Base-by-base conservation (phyloP, 805 yeast genomes). In the Starmerella lactis-condensi region DNA sequence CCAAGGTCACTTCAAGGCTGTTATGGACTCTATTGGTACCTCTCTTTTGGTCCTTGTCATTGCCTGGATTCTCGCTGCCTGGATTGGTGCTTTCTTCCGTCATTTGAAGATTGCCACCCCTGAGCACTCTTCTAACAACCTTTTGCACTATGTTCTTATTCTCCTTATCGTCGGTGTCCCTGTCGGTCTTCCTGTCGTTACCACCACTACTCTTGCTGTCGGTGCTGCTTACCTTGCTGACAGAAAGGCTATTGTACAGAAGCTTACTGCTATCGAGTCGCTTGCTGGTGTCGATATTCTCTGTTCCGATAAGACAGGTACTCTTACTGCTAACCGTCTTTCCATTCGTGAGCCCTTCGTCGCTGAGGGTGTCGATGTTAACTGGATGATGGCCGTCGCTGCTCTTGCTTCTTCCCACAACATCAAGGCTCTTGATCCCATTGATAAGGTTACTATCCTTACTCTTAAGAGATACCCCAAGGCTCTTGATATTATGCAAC, bases 171-270 rank as follows among this genome's bases (percentile, higher is more conserved):
- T 82, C 52, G 94, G 94, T 79, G 93, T 82, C 52, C 94, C 94
- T 60, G 93, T 82, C 53, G 93, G 93, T 79, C 70, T 81, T 61
- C 93, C 93, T 59, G 93, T 92, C 60, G 94, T 81, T 56, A 92
- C 83, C 52, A 81, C 94, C 68, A 81, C 93, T 54, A 81, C 94
- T 58, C 76, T 81, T 81, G 94, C 94, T 61, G 94, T 82, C 61
- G 94, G 94, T 76, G 94, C 93, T 60, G 93, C 93, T 57, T 79
- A 81, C 81, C 67, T 81, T 55, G 93, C 93, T 55, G 78, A 79
- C 70, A 77, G 78, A 61, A 82, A 81, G 67, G 93, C 93, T 49
- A 81, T 81, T 70, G 94, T 81, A 52, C 93, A 81, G 67, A 82
- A 81, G 61, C 70, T 81, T 54, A 77, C 93, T 61, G 93, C 93